phyloP scores from a whole-genome alignment of 495 filamentous ascomycete genomes.

The Symbiotaphrina buchneri region DNA sequence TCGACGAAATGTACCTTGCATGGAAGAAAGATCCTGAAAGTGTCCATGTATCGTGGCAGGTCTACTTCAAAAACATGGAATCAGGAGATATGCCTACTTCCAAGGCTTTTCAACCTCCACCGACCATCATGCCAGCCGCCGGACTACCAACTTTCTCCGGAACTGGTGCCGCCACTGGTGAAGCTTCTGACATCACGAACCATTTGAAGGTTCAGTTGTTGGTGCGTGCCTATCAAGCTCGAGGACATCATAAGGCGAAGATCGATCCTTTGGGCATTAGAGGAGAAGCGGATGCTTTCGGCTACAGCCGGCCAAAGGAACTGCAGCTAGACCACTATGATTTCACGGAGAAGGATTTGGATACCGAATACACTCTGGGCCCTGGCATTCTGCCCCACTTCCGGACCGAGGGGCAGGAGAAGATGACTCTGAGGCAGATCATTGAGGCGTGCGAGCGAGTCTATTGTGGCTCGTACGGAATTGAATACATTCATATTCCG shows the following conservation, averaged over 20 bases:
- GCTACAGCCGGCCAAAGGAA: conserved; percentile 78
- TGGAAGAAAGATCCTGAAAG: conserved; percentile 88
- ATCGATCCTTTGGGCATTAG: conserved; percentile 93
- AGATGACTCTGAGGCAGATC: conserved; percentile 94
- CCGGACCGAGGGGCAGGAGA: conserved; percentile 63
- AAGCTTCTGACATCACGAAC: conserved; percentile 72
- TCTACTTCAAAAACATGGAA: conserved; percentile 99
- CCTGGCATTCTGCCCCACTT: conserved; percentile 93
- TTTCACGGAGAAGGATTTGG: conserved; percentile 85
- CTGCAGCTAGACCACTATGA: conserved; percentile 80
- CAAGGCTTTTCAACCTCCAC: conserved; percentile 87
- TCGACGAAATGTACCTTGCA: conserved; percentile 97
- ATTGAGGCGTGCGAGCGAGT: conserved; percentile 79
- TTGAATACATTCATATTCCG: conserved; percentile 97
- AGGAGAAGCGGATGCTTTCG: conserved; percentile 63
- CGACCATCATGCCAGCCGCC: conserved; percentile 63
- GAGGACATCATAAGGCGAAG: conserved; percentile 93
- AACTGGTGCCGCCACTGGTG: conserved; percentile 41
- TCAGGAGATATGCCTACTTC: conserved; percentile 91
- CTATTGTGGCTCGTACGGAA: conserved; percentile 90
- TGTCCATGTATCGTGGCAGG: conserved; percentile 96
- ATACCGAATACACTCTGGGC: conserved; percentile 77
- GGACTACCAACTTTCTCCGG: conserved; percentile 57
- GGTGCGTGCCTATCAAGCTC: conserved; percentile 90
- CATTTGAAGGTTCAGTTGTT: conserved; percentile 97